These are phyloP conservation scores for Trypanosoma theileri DNA, from an alignment of 208 protist species.

Conservation along the genomic window DNA sequence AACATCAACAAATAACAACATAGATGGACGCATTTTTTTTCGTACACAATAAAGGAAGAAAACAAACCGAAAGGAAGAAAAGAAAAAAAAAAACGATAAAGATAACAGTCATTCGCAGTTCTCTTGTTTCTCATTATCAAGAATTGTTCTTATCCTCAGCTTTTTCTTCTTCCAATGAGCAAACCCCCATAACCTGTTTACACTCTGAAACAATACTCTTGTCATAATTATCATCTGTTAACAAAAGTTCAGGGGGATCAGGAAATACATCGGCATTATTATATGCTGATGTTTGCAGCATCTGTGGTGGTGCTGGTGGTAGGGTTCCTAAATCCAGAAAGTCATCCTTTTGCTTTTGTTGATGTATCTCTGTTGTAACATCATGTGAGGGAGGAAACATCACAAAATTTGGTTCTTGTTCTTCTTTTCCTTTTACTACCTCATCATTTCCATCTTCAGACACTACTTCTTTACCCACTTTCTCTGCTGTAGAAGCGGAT, in stretches of 20 bases:
- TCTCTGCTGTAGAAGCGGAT: background rate
- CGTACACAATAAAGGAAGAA: background rate
- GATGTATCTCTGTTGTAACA: too few relatives aligned
- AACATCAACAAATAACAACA: background rate
- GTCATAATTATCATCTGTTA: too few relatives aligned
- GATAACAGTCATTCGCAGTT: constrained; percentile 1
- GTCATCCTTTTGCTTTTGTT: too few relatives aligned
- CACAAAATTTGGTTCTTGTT: background rate
- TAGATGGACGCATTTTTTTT: background rate
- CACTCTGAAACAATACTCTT: too few relatives aligned
- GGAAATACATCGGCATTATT: too few relatives aligned
- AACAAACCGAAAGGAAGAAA: constrained; percentile 3
- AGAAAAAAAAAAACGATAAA: constrained; percentile 23
- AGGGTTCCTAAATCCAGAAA: too few relatives aligned
- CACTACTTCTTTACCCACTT: background rate
- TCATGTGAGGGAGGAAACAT: too few relatives aligned
- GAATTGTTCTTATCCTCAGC: background rate
- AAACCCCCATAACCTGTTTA: too few relatives aligned
- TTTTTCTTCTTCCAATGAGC: background rate
- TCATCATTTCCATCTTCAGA: background rate
- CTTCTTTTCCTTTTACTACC: background rate
- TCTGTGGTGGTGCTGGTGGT: too few relatives aligned
- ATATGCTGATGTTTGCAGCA: too few relatives aligned
- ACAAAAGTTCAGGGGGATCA: too few relatives aligned
- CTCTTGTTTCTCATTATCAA: background rate